phyloP scores from a whole-genome alignment of 1,284 basidiomycete species.

The Meripilus lineatus region DNA sequence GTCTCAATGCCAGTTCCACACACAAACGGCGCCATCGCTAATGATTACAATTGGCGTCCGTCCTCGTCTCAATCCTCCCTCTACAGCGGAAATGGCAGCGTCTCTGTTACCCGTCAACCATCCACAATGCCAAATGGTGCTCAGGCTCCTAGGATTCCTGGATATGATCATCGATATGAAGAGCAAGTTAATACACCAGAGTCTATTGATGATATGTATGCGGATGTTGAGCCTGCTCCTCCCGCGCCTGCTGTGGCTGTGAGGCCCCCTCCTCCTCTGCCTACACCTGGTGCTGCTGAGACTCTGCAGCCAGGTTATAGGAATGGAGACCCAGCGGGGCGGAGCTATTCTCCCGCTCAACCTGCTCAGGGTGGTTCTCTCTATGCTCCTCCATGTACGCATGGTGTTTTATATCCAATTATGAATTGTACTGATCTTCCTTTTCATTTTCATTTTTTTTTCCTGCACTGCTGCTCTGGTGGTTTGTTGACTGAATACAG shows the following conservation, averaged over 20 bases:
- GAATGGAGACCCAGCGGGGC: not conserved
- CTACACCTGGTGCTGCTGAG: too few relatives aligned
- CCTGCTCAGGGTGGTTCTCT: too few relatives aligned
- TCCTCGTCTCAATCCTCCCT: not conserved
- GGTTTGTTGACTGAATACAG: too few relatives aligned
- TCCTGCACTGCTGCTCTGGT: too few relatives aligned
- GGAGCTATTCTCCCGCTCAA: constrained; percentile 1
- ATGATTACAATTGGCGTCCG: constrained; percentile 14
- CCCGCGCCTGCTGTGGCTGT: too few relatives aligned
- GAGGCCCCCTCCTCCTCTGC: too few relatives aligned
- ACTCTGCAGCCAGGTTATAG: too few relatives aligned
- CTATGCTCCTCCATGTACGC: too few relatives aligned
- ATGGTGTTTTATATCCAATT: too few relatives aligned
- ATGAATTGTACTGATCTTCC: too few relatives aligned
- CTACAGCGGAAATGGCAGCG: constrained; percentile 10
- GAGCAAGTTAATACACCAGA: constrained; percentile 23
- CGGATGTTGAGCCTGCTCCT: too few relatives aligned
- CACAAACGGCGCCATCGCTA: constrained; percentile 11
- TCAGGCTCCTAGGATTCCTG: constrained; percentile 12
- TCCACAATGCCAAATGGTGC: constrained; percentile 13
- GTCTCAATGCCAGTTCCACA: constrained; percentile 24
- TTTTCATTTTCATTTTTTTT: too few relatives aligned
- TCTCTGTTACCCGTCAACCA: constrained; percentile 6
- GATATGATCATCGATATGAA: constrained; percentile 15
- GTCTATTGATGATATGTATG: constrained; percentile 7